Evolutionary conservation across 352 stramenopile genomes (phyloP).

Genomic region (Phytophthora palmivora): DNA sequence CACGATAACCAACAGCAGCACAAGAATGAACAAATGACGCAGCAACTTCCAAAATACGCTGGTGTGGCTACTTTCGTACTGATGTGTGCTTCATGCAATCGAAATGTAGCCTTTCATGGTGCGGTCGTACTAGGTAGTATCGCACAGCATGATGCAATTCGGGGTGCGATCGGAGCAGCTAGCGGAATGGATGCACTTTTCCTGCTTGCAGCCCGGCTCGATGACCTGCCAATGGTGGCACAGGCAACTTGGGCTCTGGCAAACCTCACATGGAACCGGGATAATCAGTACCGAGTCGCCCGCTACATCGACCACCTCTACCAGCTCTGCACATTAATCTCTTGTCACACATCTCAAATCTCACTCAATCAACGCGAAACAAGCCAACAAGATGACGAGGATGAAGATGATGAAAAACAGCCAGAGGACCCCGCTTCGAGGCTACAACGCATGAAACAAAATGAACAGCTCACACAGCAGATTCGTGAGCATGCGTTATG

Average conservation of each 20-base stretch:
- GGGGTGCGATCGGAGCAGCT: slow-evolving; percentile 62
- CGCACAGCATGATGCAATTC: slow-evolving; percentile 80
- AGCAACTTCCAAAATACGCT: slow-evolving; percentile 13
- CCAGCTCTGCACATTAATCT: slow-evolving; percentile 46
- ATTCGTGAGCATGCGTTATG: slow-evolving; percentile 78
- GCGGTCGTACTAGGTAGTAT: slow-evolving; percentile 84
- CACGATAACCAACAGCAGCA: slow-evolving; percentile 31
- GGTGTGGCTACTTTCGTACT: slow-evolving; percentile 77
- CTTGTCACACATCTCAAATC: background rate
- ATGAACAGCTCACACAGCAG: slow-evolving; percentile 30
- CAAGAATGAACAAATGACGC: background rate
- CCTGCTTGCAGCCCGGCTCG: slow-evolving; percentile 47
- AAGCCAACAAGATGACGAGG: background rate
- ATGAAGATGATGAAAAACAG: slow-evolving; percentile 1
- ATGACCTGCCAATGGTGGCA: slow-evolving; percentile 59
- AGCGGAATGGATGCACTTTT: slow-evolving; percentile 91
- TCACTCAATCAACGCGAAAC: slow-evolving; percentile 36
- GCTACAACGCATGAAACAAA: slow-evolving; percentile 19
- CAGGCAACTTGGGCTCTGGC: slow-evolving; percentile 86
- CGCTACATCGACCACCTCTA: slow-evolving; percentile 73
- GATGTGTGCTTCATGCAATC: slow-evolving; percentile 83
- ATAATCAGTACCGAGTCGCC: slow-evolving; percentile 90
- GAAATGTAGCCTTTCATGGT: slow-evolving; percentile 76
- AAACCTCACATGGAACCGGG: slow-evolving; percentile 91
- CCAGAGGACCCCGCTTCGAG: slow-evolving; percentile 6